phyloP scores from a whole-genome alignment of 305 asterid genomes.

The Fraxinus floribunda region DNA sequence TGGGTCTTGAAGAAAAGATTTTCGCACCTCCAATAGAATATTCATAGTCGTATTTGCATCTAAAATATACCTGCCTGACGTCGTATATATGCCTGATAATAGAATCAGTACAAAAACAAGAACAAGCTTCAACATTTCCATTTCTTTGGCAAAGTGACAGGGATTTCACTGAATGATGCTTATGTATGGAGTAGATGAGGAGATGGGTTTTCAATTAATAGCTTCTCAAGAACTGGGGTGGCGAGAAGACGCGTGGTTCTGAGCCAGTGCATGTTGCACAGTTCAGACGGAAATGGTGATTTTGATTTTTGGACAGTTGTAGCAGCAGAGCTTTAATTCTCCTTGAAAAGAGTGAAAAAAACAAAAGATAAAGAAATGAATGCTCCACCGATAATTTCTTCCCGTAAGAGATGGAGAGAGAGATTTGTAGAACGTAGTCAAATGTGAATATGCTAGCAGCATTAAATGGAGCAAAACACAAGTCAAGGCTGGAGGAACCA shows the following conservation, averaged over 20 bases:
- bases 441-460: not conserved
- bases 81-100: slow-evolving; percentile 17
- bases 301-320: slow-evolving; percentile 6
- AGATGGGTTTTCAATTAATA: slow-evolving; percentile 19
- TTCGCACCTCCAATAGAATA: slow-evolving; percentile 52
- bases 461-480: not conserved
- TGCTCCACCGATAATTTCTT: slow-evolving; percentile 1
- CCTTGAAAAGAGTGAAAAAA: slow-evolving; percentile 19
- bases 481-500: not conserved
- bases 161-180: slow-evolving; percentile 8
- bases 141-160: slow-evolving; percentile 16
- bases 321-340: not conserved
- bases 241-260: slow-evolving; percentile 24
- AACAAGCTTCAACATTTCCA: slow-evolving; percentile 27
- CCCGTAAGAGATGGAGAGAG: slow-evolving; percentile 14
- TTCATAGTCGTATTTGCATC: slow-evolving; percentile 25
- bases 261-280: slow-evolving; percentile 32
- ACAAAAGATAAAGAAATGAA: slow-evolving; percentile 18
- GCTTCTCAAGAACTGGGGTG: slow-evolving; percentile 25
- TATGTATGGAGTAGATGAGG: slow-evolving; percentile 26
- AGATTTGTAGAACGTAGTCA: not conserved
- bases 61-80: slow-evolving; percentile 19
- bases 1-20: slow-evolving; percentile 53
- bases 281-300: not conserved
- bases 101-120: slow-evolving; percentile 15